Evolutionary conservation across 2,329 filamentous ascomycete species (phyloP), one percentile per base, ranked within the genome.

Genomic region (Colletotrichum truncatum): DNA sequence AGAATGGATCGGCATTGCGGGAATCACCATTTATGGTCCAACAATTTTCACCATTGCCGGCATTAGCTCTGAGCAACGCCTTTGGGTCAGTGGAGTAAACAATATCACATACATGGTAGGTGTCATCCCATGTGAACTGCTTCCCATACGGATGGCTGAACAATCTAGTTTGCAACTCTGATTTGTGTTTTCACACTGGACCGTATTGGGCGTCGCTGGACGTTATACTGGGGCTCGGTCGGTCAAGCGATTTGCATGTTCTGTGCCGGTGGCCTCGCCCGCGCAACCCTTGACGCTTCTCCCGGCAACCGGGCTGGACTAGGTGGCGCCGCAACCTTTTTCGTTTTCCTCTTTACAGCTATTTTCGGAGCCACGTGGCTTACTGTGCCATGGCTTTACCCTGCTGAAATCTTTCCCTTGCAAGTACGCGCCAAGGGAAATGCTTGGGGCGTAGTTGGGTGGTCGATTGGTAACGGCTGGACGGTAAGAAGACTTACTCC

Each of bases 381-480:
- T 6, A 85, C 80, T 0, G 83, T 88, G 0, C 87, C 87, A 0
- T 81, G 87, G 87, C 76, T 91, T 0, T 91, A 91, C 59, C 89
- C 89, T 0, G 89, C 91, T 1, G 91, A 94, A 73, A 93, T 93
- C 60, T 93, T 92, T 71, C 90, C 91, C 0, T 77, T 93, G 0
- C 85, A 90, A 65, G 85, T 93, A 0, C 85, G 91, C 21, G 91
- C 91, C 1, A 90, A 91, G 70, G 91, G 91, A 6, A 93, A 93
- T 66, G 90, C 91, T 0, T 93, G 88, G 85, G 91, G 91, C 18
- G 91, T 93, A 0, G 85, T 93, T 0, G 91, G 91, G 0, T 94
- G 91, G 91, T 87, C 84, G 12, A 92, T 93, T 53, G 91, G 91
- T 0, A 93, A 93, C 68, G 90, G 90, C 14, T 91, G 89, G 88